Conservation (phyloP, 1,139 yeast species). For the Geotrichum siamense region DNA sequence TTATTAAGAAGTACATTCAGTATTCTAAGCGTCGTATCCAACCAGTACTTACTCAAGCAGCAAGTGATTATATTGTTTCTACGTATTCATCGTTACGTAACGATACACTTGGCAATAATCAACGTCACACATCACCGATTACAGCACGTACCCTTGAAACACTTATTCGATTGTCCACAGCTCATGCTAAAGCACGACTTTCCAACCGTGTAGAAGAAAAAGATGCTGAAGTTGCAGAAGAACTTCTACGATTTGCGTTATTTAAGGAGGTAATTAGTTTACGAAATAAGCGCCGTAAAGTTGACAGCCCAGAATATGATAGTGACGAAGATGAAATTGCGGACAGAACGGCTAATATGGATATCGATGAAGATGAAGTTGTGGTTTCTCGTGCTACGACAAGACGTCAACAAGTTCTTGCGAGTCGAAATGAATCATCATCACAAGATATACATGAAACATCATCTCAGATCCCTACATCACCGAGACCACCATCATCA, state of each 20-base stretch:
- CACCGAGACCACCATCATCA: constrained; percentile 20
- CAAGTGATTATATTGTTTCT: constrained; percentile 73
- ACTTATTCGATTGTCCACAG: constrained; percentile 87
- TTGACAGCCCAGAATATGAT: constrained; percentile 6
- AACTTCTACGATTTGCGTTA: constrained; percentile 73
- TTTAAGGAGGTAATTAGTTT: constrained; percentile 56
- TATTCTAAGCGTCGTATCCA: constrained; percentile 84
- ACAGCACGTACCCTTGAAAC: constrained; percentile 98
- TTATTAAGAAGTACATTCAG: constrained; percentile 85
- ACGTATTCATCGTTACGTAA: constrained; percentile 79
- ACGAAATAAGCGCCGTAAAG: constrained; percentile 33
- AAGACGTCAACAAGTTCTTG: constrained; percentile 23
- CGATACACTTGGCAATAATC: constrained; percentile 63
- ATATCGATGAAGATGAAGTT: constrained; percentile 8
- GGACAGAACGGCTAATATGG: constrained; percentile 20
- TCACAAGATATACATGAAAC: constrained; percentile 8
- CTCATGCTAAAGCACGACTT: constrained; percentile 91
- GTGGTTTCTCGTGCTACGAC: constrained; percentile 20
- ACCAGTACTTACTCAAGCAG: constrained; percentile 73
- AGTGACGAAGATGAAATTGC: constrained; percentile 20
- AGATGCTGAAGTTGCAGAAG: constrained; percentile 86
- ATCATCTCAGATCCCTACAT: constrained; percentile 14
- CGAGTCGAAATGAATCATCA: constrained; percentile 10
- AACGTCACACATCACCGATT: constrained; percentile 85
- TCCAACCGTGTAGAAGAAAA: constrained; percentile 63